A percentile compares a stretch with the other conserved stretches of the same genome.
phyloP scores from a whole-genome alignment of 495 filamentous ascomycete genomes.

The Rostrohypoxylon terebratum region DNA sequence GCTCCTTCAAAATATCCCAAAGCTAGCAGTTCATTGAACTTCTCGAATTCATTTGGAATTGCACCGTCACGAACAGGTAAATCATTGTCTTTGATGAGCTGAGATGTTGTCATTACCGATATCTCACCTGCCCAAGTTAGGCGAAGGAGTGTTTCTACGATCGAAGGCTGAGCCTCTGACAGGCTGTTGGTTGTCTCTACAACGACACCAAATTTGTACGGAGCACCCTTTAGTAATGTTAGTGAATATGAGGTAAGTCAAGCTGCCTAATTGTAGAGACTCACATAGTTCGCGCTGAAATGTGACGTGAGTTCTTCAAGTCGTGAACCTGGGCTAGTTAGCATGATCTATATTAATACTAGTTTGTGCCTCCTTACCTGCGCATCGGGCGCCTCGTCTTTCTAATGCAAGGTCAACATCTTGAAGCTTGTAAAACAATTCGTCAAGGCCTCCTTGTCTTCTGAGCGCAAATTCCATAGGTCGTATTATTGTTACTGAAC shows the following conservation, averaged over 20 bases:
- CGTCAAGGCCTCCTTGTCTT: slow-evolving; percentile 67
- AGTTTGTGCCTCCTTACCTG: slow-evolving; percentile 42
- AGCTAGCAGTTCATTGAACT: slow-evolving; percentile 80
- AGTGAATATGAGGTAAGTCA: slow-evolving; percentile 14
- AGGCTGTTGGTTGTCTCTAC: slow-evolving; percentile 72
- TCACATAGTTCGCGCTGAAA: slow-evolving; percentile 79
- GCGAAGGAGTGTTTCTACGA: slow-evolving; percentile 69
- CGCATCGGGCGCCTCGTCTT: slow-evolving; percentile 60
- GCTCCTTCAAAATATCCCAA: slow-evolving; percentile 80
- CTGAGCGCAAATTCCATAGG: slow-evolving; percentile 64
- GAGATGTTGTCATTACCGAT: slow-evolving; percentile 51
- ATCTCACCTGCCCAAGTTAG: slow-evolving; percentile 73
- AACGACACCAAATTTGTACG: slow-evolving; percentile 82
- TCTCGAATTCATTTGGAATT: slow-evolving; percentile 42
- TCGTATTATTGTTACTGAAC: slow-evolving; percentile 72
- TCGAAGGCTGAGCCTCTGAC: slow-evolving; percentile 65
- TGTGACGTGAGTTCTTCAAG: slow-evolving; percentile 69
- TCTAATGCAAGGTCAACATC: slow-evolving; percentile 66
- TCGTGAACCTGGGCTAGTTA: slow-evolving; percentile 47
- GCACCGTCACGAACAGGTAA: slow-evolving; percentile 10
- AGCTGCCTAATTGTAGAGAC: slow-evolving; percentile 33
- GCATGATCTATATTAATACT: neutral
- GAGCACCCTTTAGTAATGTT: slow-evolving; percentile 70
- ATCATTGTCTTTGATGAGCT: slow-evolving; percentile 16
- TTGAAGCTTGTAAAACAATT: slow-evolving; percentile 74